Conservation (phyloP, 768 basidiomycete species). For the Phaffia tasmanica region DNA sequence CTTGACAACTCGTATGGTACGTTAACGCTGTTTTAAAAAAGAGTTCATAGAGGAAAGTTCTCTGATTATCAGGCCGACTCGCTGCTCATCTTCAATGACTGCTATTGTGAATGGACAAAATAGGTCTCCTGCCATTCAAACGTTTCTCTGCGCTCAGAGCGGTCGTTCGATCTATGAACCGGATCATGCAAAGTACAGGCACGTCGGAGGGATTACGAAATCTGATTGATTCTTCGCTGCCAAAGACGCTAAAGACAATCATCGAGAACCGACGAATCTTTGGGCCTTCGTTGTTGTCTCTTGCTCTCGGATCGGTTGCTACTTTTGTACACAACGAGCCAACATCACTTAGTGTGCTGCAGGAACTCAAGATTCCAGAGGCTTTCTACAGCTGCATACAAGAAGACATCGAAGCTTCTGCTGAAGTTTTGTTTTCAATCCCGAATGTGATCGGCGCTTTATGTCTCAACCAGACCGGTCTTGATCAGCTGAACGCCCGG, state of each 20-base stretch:
- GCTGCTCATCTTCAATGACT: background rate
- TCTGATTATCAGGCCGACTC: conserved; percentile 7
- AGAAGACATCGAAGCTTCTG: conserved; percentile 67
- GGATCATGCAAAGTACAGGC: conserved; percentile 94
- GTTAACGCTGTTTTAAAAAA: conserved; percentile 25
- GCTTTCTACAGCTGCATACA: conserved; percentile 79
- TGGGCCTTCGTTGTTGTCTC: conserved; percentile 72
- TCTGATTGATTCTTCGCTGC: conserved; percentile 76
- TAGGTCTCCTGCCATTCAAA: conserved; percentile 62
- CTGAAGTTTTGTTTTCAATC: conserved; percentile 86
- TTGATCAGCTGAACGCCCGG: conserved; percentile 63
- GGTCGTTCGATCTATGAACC: conserved; percentile 78
- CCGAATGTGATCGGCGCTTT: conserved; percentile 92
- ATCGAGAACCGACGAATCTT: conserved; percentile 71
- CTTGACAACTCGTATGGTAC: conserved; percentile 45
- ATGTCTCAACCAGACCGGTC: conserved; percentile 82
- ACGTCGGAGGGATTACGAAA: conserved; percentile 81
- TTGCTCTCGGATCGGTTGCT: conserved; percentile 88
- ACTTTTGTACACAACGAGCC: conserved; percentile 99
- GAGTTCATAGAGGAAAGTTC: conserved; percentile 5
- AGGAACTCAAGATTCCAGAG: conserved; percentile 81
- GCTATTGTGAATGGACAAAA: background rate
- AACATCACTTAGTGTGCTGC: conserved; percentile 80
- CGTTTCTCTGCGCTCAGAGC: conserved; percentile 78
- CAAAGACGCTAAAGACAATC: conserved; percentile 76